Base-by-base conservation (phyloP, 1,284 basidiomycete genomes). In the Naganishia sp. region DNA sequence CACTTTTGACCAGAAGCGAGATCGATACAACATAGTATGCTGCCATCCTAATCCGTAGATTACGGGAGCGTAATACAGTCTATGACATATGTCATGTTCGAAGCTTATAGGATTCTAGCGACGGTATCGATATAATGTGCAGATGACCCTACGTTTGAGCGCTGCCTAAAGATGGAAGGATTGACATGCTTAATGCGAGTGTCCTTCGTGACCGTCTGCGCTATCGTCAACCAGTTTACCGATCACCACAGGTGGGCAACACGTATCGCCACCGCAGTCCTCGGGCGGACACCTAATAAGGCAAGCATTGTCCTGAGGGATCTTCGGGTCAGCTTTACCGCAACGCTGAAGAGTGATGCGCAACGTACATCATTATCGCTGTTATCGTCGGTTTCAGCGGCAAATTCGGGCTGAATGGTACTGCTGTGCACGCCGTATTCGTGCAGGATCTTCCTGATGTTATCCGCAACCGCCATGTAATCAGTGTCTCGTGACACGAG, bases 381-480 rank as follows among this genome's bases (percentile, higher is more conserved):
- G 42, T 54, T 67, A 31, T 70, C 66, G 60, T 71, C 69, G 39
- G 67, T 67, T 7, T 63, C 66, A 39, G 65, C 67, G 13, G 70
- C 72, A 70, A 70, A 79, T 73, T 81, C 79, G 43, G 79, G 80
- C 70, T 80, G 92, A 69, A 95, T 94, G 2, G 92, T 94, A 70
- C 88, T 88, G 9, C 90, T 93, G 81, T 99, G 96, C 69, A 99
- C 94, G 45, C 94, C 94, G 74, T 91, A 90, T 50, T 88, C 71
- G 79, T 99, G 96, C 65, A 99, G 83, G 1, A 85, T 86, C 74
- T 86, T 86, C 67, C 94, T 84, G 70, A 99, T 94, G 59, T 90
- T 85, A 55, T 85, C 86, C 3, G 93, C 92, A 53, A 96, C 87
- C 5, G 85, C 86, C 91, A 97, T 97, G 78, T 97, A 98, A 74